Evolutionary conservation across 495 filamentous ascomycete genomes (phyloP), one percentile per base, ranked within the genome.

Genomic region (Podospora pseudocomata): DNA sequence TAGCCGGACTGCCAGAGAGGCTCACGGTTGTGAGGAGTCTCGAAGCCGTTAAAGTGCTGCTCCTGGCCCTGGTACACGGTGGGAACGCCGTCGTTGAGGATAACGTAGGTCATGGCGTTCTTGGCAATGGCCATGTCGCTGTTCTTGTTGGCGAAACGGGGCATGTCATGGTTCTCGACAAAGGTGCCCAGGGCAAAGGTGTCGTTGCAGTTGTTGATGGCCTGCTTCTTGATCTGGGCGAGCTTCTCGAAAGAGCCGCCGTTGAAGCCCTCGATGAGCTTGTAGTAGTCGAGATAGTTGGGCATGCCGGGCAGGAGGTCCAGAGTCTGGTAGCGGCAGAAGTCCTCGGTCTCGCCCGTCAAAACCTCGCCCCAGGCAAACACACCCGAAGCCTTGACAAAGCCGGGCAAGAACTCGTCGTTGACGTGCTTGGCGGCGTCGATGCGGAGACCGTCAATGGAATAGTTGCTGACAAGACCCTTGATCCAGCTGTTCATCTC

Each of bases 111-210:
- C 68, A 92, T 86, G 16, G 84, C 88, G 71, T 94, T 94, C 78
- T 89, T 89, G 28, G 89, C 85, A 1, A 89, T 82, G 3, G 87
- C 79, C 55, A 83, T 77, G 66, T 89, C 87, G 2, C 79, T 72
- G 68, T 84, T 87, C 34, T 71, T 65, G 63, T 79, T 87, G 20
- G 89, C 80, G 76, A 92, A 91, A 5, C 91, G 86, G 1, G 88
- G 81, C 60, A 87, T 85, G 75, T 95, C 92, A 75, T 95, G 92
- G 74, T 95, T 95, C 73, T 94, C 92, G 23, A 87, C 68, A 75
- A 96, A 96, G 11, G 80, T 87, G 53, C 91, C 91, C 53, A 76
- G 73, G 13, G 68, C 70, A 49, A 66, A 76, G 54, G 72, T 72
- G 39, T 75, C 73, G 65, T 70, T 79, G 71, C 76, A 76, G 13